Evolutionary conservation across 192 early-diverging fungal genomes (phyloP), one percentile per base, ranked within the genome.

Genomic region (Allomyces javanicus): DNA sequence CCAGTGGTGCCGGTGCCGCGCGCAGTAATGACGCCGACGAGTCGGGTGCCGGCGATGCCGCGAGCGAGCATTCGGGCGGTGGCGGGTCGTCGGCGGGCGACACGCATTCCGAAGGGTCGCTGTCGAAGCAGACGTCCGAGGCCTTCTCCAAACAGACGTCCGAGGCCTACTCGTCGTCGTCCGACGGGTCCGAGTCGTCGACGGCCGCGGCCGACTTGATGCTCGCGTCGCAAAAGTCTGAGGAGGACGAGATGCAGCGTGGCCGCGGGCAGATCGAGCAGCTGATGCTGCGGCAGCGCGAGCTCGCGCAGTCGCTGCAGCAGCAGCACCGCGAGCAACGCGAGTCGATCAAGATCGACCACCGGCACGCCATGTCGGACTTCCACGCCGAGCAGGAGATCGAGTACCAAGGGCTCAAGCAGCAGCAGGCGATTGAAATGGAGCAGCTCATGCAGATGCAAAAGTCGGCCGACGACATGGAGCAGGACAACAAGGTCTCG

Each of bases 401-500:
- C 50, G 74, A 75, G 25, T 68, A 70, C 68, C 71, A 70, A 33
- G 63, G 72, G 58, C 70, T 78, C 33, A 72, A 72, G 68, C 25
- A 65, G 24, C 77, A 78, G 68, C 77, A 78, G 62, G 69, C 73
- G 61, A 65, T 64, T 23, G 76, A 78, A 61, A 78, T 73, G 69
- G 69, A 75, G 25, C 67, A 66, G 12, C 64, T 78, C 22, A 65
- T 73, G 40, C 72, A 69, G 33, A 70, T 72, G 25, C 76, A 78
- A 66, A 71, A 69, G 63, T 68, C 70, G 6, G 65, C 76, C 55
- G 67, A 71, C 40, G 72, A 70, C 17, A 68, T 75, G 17, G 76
- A 78, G 55, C 73, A 72, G 22, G 76, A 75, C 70, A 78, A 78
- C 66, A 72, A 75, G 62, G 72, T 65, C 9, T 68, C 67, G 62